Evolutionary conservation across 2,329 filamentous ascomycete genomes (phyloP), one percentile per base, ranked within the genome.

Genomic region (Cyclaneusma minus): DNA sequence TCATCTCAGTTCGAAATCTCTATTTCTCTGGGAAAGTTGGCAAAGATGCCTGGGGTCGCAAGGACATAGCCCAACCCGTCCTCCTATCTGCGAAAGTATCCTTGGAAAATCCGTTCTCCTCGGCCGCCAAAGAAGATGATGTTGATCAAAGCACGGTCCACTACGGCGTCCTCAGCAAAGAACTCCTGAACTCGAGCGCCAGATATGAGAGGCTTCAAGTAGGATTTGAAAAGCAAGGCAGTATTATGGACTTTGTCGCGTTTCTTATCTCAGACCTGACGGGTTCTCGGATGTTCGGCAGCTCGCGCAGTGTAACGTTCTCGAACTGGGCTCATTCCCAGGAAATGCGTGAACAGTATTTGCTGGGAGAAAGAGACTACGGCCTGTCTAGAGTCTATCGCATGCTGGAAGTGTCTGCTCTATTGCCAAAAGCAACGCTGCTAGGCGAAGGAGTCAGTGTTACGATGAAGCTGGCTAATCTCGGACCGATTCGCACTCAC

Each of bases 101-200:
- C 3, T 60, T 83, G 32, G 47, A 50, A 9, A 43, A 52, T 6
- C 48, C 60, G 0, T 82, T 83, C 42, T 54, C 52, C 24, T 56
- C 61, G 0, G 67, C 74, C 2, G 68, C 71, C 0, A 41, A 56
- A 2, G 48, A 49, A 4, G 79, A 85, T 50, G 52, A 53, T 6
- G 62, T 85, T 17, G 63, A 68, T 23, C 49, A 51, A n/a, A 77
- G 77, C 43, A 84, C 79, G 3, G 68, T 83, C 13, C 75, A 85
- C 52, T 85, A 85, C 42, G 78, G 79, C 2, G 60, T 55, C 7
- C 57, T 84, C 9, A 73, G 69, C 52, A 82, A 83, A 51, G 57
- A 59, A 0, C 57, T 84, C 9, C 51, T 75, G 16, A 47, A 49
- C 52, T 8, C 35, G 36, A 12, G 40, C 29, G n/a, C 21, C 24